Evolutionary conservation across 1,284 basidiomycete species (phyloP), one percentile per base, ranked within the genome.

Genomic region (Cryptococcus sp.): DNA sequence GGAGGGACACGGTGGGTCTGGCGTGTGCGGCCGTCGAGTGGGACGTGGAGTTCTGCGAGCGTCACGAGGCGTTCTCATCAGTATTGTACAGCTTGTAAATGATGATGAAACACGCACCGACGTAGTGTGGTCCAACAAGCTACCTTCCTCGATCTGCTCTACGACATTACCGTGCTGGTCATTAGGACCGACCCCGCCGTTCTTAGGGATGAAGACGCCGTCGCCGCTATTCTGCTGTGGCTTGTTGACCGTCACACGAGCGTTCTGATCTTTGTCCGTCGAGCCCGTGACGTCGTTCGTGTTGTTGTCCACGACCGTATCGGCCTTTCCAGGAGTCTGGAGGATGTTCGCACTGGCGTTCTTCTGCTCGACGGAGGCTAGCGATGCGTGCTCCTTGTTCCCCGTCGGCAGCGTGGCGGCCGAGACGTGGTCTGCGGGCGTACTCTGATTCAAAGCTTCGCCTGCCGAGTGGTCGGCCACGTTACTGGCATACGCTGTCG

Each of bases 281-380:
- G 48, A 49, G 5, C 52, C 57, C n/a, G 52, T 51, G 15, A 50
- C 16, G 20, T 49, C 47, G 19, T 59, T 54, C 8, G 46, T 46
- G 27, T 59, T 47, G n/a, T 27, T 42, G 17, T 59, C 57, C 17
- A 50, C 41, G 4, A 59, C 22, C 22, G 49, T 59, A 41, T 51
- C 40, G 22, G 57, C 50, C 19, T 54, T 59, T 2, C 57, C 57
- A 5, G 57, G 57, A 23, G 57, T 59, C 25, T 59, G 57, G 10
- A 54, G 19, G 10, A 59, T 31, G 31, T 59, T 59, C 40, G 53
- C 57, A 35, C 55, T 50, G 15, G 42, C 53, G 31, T 52, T 46
- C n/a, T 45, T 22, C 20, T 27, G 27, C 17, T 48, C 48, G 27
- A 53, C 50, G 3, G 44, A 48, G 2, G 55, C n/a, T 13, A 59